A percentile compares a stretch with the other conserved stretches of the same genome.
Conservation (phyloP, 2,329 filamentous ascomycete species). For the Pleoardoris graminearum region DNA sequence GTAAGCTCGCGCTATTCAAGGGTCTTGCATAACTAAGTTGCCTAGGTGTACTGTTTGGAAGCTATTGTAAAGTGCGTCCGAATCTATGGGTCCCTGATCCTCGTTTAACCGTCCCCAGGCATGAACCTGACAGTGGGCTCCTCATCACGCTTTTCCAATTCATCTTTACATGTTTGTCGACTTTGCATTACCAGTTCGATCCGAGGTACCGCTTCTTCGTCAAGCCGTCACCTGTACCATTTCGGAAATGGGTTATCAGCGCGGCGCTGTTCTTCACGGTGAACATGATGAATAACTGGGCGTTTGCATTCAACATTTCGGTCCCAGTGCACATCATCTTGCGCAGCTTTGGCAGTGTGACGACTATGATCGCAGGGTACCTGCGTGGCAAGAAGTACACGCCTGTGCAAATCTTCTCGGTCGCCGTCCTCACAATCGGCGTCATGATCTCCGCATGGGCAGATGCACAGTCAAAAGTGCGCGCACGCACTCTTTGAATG, state of each 20-base stretch:
- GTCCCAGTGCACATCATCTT: constrained; percentile 97
- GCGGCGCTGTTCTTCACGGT: constrained; percentile 90
- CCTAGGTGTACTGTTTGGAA: constrained; percentile 90
- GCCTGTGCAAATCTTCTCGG: constrained; percentile 76
- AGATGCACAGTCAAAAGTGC: constrained; percentile 81
- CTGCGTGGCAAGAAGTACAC: constrained; percentile 85
- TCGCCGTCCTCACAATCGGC: constrained; percentile 80
- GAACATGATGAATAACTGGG: constrained; percentile 96
- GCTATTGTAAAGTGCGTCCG: constrained; percentile 85
- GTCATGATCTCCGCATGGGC: constrained; percentile 88
- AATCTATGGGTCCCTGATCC: too few species aligned
- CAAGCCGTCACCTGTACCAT: constrained; percentile 75
- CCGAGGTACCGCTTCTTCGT: constrained; percentile 70
- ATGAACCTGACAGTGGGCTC: constrained; percentile 84
- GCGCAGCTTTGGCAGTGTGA: constrained; percentile 91
- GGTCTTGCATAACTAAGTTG: constrained; percentile 13
- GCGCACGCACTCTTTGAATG: constrained; percentile 10
- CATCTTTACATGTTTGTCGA: constrained; percentile 64
- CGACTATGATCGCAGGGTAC: constrained; percentile 89
- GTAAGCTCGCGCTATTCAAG: constrained; percentile 55
- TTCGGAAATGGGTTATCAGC: constrained; percentile 84
- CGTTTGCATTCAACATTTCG: constrained; percentile 95
- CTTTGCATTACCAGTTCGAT: constrained; percentile 52
- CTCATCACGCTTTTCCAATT: constrained; percentile 57
- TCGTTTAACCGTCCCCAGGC: constrained; percentile 54